These are phyloP conservation scores for Quercus phellos DNA, from an alignment of 331 rosid genomes.

Conservation along the genomic window DNA sequence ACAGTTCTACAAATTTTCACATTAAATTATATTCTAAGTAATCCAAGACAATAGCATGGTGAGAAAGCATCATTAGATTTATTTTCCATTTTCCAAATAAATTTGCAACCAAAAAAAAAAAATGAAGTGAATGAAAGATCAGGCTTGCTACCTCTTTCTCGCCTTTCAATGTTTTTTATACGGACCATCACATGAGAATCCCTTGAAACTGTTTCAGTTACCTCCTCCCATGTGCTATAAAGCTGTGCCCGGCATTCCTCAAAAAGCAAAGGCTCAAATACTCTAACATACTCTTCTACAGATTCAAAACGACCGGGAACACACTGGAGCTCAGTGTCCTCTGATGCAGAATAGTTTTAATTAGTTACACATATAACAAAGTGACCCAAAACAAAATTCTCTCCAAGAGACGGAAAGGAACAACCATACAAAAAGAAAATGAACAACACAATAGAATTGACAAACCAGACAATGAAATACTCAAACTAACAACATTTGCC, in stretches of 20 bases:
- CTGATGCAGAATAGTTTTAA: conserved; percentile 46
- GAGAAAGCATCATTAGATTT: neutral
- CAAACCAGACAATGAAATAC: neutral
- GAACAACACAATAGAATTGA: neutral
- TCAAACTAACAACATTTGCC: neutral
- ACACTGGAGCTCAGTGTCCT: conserved; percentile 82
- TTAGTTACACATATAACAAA: conserved; percentile 20
- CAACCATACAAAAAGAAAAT: neutral
- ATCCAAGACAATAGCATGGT: neutral
- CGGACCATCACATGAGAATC: conserved; percentile 89
- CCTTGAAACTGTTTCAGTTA: conserved; percentile 72
- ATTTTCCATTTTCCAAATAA: neutral
- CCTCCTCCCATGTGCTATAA: conserved; percentile 96
- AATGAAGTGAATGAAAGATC: conserved; percentile 4
- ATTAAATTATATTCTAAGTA: neutral
- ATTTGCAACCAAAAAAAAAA: conserved; percentile 8
- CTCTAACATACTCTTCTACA: conserved; percentile 81
- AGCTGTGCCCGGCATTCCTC: conserved; percentile 99
- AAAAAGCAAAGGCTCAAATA: conserved; percentile 96
- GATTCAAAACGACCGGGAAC: conserved; percentile 96
- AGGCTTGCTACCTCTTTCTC: conserved; percentile 82
- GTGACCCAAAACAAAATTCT: neutral
- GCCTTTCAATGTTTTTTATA: conserved; percentile 77
- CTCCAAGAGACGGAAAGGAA: conserved; percentile 8
- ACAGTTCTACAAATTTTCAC: neutral